Base-by-base conservation (phyloP, 2,329 filamentous ascomycete genomes). In the Exophiala sp. region DNA sequence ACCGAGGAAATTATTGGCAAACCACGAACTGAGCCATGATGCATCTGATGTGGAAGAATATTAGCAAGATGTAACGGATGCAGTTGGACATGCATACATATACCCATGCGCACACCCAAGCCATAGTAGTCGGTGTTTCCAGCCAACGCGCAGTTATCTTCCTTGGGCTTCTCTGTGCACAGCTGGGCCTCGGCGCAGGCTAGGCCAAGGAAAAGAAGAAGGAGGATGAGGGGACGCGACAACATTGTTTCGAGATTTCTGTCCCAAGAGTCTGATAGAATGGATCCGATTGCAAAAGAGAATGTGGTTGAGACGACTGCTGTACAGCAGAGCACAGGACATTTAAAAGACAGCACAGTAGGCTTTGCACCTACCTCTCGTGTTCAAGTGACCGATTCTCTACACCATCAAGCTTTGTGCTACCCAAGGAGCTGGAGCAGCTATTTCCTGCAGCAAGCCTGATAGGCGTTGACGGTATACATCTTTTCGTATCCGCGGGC, bases 91-190 rank as follows among this genome's bases (percentile, higher is more conserved):
- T 18, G 4, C 34, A 52, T 54, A 53, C 61, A 63, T 33, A 60
- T 53, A 41, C 61, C 61, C n/a, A 62, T 49, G 6, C 61, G 48
- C 12, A 63, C 55, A 18, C 61, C 61, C 8, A 63, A 45, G 36
- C 61, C 61, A 47, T 63, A 63, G 24, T 54, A 55, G 41, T 63
- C 61, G 35, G 14, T 35, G 35, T 52, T 52, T 12, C 50, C 50
- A 2, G 20, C 12, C 21, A 52, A 24, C 7, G 50, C 21, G 40
- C 50, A 52, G 8, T 36, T 43, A n/a, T 50, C 29, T 35, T 43
- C 47, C 24, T 43, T 21, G 9, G 47, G 38, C 5, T 39, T 39
- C 16, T 50, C 47, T 21, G 47, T 11, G 5, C 20, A 8, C 18
- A 10, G 14, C 21, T 35, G 14, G 9, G 21, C 42, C 16, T 50